Evolutionary conservation across 2,329 filamentous ascomycete genomes (phyloP).

Genomic region (Colletotrichum gloeosporioides): DNA sequence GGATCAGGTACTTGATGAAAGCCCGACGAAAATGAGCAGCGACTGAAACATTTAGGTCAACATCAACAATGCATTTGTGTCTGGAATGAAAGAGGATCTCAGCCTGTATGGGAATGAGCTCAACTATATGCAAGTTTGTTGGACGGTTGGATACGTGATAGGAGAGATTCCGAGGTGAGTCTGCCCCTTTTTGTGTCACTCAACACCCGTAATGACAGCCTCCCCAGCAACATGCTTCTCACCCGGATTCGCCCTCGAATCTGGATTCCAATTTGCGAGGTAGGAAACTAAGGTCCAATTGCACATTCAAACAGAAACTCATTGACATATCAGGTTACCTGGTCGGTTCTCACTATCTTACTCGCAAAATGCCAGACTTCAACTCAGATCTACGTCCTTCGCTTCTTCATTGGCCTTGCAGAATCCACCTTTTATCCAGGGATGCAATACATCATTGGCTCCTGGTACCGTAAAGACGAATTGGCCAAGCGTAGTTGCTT

Average conservation of each 20-base stretch:
- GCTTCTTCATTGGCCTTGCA: conserved; percentile 49
- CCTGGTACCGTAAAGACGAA: conserved; percentile 47
- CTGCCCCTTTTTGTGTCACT: not conserved
- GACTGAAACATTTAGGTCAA: conserved; percentile 32
- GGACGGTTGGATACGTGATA: conserved; percentile 27
- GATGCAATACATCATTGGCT: conserved; percentile 48
- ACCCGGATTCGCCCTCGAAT: conserved; percentile 33
- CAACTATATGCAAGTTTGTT: conserved; percentile 30
- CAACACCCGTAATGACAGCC: conserved; percentile 2
- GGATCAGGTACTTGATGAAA: conserved; percentile 11
- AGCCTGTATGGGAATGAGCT: conserved; percentile 28
- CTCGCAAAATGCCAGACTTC: not conserved
- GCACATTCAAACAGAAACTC: not conserved
- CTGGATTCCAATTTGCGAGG: conserved; percentile 33
- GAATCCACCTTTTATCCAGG: conserved; percentile 45
- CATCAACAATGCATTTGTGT: conserved; percentile 38
- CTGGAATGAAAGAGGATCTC: conserved; percentile 28
- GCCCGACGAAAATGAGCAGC: not conserved
- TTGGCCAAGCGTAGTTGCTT: conserved; percentile 57
- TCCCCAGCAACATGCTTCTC: conserved; percentile 34
- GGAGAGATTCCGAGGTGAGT: conserved; percentile 28
- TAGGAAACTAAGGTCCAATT: not conserved
- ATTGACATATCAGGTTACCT: conserved; percentile 6
- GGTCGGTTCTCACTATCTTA: conserved; percentile 1
- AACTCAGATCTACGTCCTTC: conserved; percentile 43